Percentiles rank a stretch among this genome's conserved stretches.
Conservation (phyloP, 2,329 filamentous ascomycete genomes). For the Verticillium nubilum region DNA sequence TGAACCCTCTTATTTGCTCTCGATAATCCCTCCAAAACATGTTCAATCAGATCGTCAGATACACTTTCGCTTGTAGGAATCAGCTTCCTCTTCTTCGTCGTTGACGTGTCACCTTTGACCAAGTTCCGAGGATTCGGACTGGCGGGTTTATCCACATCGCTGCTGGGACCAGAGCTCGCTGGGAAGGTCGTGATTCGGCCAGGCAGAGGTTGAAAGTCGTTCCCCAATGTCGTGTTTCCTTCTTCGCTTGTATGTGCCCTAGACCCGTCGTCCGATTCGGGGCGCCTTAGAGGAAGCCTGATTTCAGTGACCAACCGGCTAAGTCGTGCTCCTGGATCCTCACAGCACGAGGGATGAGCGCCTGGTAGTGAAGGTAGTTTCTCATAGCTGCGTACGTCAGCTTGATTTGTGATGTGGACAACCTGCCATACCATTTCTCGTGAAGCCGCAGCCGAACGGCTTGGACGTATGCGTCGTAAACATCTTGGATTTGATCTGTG, state of each 20-base stretch:
- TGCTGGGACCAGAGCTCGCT: not conserved
- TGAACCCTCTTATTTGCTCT: not conserved
- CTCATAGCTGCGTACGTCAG: not conserved
- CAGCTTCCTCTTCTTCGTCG: not conserved
- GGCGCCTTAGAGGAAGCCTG: not conserved
- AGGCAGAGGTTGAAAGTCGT: not conserved
- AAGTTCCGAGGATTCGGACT: not conserved
- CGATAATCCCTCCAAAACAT: not conserved
- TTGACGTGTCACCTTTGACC: not conserved
- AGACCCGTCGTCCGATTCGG: not conserved
- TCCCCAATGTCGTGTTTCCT: not conserved
- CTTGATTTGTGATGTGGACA: not conserved
- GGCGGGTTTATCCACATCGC: not conserved
- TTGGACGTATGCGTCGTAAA: not conserved
- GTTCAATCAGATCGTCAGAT: not conserved
- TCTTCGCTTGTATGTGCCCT: not conserved
- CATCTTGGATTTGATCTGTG: not conserved
- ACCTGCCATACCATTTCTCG: not conserved
- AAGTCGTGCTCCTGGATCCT: not conserved
- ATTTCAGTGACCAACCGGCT: not conserved
- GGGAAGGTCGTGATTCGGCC: not conserved
- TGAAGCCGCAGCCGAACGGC: not conserved
- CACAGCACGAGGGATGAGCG: not conserved
- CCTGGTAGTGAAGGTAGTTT: not conserved
- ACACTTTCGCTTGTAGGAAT: not conserved